Evolutionary conservation across 2,329 filamentous ascomycete genomes (phyloP).

Genomic region (Trichoderma sp.): DNA sequence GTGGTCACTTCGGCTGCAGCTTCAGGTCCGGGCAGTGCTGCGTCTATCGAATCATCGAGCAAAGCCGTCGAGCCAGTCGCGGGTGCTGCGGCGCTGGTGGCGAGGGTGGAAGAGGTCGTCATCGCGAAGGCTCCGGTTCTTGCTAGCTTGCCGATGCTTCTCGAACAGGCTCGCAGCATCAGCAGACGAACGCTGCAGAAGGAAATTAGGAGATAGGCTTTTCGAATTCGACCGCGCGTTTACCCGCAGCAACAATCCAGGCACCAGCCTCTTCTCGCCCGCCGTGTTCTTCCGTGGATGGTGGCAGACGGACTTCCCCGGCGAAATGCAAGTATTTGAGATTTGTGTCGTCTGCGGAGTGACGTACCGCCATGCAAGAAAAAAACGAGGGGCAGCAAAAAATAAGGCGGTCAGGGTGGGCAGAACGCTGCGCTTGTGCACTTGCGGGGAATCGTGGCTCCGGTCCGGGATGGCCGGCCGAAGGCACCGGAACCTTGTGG

Average conservation of each 20-base stretch:
- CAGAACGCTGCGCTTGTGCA: conserved; percentile 27
- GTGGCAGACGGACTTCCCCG: neutral
- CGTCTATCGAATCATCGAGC: neutral
- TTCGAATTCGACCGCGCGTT: neutral
- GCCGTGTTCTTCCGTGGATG: neutral
- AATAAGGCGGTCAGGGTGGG: conserved; percentile 33
- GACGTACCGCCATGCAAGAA: neutral
- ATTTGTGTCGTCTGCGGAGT: conserved; percentile 2
- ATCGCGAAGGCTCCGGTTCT: conserved; percentile 23
- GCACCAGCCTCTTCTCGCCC: conserved; percentile 2
- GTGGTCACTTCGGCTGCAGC: neutral
- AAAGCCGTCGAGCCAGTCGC: conserved; percentile 8
- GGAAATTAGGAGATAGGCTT: neutral
- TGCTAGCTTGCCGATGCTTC: conserved; percentile 21
- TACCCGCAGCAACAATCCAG: neutral
- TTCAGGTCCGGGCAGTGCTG: neutral
- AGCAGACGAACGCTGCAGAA: conserved; percentile 3
- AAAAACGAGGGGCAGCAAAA: conserved; percentile 25
- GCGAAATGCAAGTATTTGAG: neutral
- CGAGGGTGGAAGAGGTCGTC: conserved; percentile 12
- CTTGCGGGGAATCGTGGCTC: conserved; percentile 16
- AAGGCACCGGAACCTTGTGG: neutral
- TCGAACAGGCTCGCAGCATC: conserved; percentile 26
- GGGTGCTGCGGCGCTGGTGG: conserved; percentile 20
- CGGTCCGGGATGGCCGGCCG: neutral